phyloP scores from a whole-genome alignment of 2,329 filamentous ascomycete genomes.

The Colletotrichum sp. region DNA sequence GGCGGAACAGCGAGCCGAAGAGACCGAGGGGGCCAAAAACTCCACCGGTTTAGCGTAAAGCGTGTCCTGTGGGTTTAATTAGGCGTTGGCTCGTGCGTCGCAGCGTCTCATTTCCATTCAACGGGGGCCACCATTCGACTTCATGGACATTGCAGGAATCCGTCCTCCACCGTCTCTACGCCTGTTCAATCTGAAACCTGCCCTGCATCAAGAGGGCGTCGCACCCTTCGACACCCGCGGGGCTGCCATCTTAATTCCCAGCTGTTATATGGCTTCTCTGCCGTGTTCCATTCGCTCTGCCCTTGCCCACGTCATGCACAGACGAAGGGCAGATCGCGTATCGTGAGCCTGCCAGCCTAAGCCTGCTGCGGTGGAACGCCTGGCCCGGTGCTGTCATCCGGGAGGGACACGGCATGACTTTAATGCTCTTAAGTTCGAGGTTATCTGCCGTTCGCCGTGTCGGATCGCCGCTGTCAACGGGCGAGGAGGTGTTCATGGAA shows the following conservation, averaged over 20 bases:
- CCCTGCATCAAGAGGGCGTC: slow-evolving; percentile 18
- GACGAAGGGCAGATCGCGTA: background rate
- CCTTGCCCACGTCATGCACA: slow-evolving; percentile 11
- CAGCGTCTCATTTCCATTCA: slow-evolving; percentile 1
- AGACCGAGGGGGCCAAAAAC: background rate
- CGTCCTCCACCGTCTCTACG: background rate
- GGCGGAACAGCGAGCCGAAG: slow-evolving; percentile 7
- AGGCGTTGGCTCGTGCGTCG: slow-evolving; percentile 14
- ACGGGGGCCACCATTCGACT: background rate
- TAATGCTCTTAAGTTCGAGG: background rate
- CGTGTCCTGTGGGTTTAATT: slow-evolving; percentile 13
- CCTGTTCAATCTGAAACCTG: slow-evolving; percentile 21
- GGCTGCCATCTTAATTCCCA: background rate
- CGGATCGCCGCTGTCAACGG: slow-evolving; percentile 8
- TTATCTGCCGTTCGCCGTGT: background rate
- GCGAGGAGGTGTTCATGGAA: background rate
- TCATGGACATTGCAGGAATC: background rate
- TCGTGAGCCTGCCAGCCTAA: background rate
- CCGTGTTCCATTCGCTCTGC: background rate
- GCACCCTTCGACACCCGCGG: background rate
- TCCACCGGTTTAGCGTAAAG: background rate
- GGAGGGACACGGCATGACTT: background rate
- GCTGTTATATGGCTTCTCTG: background rate
- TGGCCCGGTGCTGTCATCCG: slow-evolving; percentile 11
- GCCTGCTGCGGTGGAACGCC: background rate